phyloP scores from a whole-genome alignment of 2,329 filamentous ascomycete species.

The Tolypocladium pustulatum region DNA sequence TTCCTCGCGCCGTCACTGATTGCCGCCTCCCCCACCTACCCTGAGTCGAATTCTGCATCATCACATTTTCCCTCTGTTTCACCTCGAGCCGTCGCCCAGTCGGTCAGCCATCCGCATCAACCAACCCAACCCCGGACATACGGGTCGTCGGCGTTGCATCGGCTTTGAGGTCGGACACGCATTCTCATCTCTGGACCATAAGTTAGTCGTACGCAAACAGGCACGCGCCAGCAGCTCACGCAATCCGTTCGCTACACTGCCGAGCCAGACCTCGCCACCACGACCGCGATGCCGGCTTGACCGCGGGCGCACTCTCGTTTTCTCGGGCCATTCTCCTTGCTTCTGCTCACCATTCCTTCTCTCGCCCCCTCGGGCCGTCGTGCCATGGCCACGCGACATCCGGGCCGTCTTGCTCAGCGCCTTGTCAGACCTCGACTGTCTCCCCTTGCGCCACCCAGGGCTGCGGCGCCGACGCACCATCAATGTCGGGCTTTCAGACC shows the following conservation, averaged over 20 bases:
- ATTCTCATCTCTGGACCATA: not conserved
- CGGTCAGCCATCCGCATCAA: no score
- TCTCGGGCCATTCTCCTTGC: not conserved
- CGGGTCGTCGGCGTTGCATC: not conserved
- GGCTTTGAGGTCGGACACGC: not conserved
- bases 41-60: not conserved
- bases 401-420: slow-evolving; percentile 5
- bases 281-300: not conserved
- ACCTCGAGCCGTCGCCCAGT: not conserved
- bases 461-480: not conserved
- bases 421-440: not conserved
- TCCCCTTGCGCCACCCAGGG: not conserved
- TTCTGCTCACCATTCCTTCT: not conserved
- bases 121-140: not conserved
- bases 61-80: not conserved
- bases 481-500: no score
- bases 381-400: slow-evolving; percentile 7
- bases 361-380: not conserved
- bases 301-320: not conserved
- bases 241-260: not conserved
- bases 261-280: not conserved
- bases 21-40: not conserved
- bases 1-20: not conserved
- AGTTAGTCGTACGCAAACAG: not conserved
- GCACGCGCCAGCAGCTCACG: not conserved